Conservation (phyloP, 2,329 filamentous ascomycete genomes). For the Arachnomyces sp. region DNA sequence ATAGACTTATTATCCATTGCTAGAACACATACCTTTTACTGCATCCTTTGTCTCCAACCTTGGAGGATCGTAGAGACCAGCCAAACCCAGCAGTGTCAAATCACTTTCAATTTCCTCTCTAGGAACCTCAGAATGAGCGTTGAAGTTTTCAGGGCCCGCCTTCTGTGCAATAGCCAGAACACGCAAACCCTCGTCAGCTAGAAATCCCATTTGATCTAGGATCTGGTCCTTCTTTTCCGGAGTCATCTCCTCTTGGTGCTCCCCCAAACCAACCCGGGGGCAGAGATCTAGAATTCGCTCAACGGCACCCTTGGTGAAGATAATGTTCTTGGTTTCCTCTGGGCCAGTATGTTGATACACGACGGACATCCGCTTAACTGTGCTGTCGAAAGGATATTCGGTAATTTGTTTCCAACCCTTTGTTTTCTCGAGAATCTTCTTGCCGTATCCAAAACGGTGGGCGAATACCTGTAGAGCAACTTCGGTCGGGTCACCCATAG, state of each 20-base stretch:
- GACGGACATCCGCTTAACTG: slow-evolving; percentile 61
- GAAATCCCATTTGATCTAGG: slow-evolving; percentile 48
- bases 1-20: no score
- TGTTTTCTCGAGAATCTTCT: slow-evolving; percentile 33
- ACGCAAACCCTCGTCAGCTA: slow-evolving; percentile 53
- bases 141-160: slow-evolving; percentile 16
- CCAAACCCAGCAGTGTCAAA: slow-evolving; percentile 51
- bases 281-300: slow-evolving; percentile 41
- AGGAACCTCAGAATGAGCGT: slow-evolving; percentile 25
- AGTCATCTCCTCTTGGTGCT: slow-evolving; percentile 34
- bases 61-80: slow-evolving; percentile 56
- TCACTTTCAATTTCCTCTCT: slow-evolving; percentile 46
- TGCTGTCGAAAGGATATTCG: slow-evolving; percentile 59
- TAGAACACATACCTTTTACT: slow-evolving; percentile 30
- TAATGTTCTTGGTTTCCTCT: slow-evolving; percentile 26
- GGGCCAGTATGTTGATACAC: slow-evolving; percentile 38
- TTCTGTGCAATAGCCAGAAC: slow-evolving; percentile 51
- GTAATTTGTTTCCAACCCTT: slow-evolving; percentile 46
- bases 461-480: slow-evolving; percentile 61
- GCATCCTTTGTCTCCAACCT: slow-evolving; percentile 51
- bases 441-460: slow-evolving; percentile 49
- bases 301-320: slow-evolving; percentile 38
- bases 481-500: slow-evolving; percentile 59
- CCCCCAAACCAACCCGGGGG: slow-evolving; percentile 37
- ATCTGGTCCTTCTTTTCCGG: slow-evolving; percentile 38